Evolutionary conservation across 805 yeast species (phyloP), one percentile per base, ranked within the genome.

Genomic region (Teunomyces cretensis): DNA sequence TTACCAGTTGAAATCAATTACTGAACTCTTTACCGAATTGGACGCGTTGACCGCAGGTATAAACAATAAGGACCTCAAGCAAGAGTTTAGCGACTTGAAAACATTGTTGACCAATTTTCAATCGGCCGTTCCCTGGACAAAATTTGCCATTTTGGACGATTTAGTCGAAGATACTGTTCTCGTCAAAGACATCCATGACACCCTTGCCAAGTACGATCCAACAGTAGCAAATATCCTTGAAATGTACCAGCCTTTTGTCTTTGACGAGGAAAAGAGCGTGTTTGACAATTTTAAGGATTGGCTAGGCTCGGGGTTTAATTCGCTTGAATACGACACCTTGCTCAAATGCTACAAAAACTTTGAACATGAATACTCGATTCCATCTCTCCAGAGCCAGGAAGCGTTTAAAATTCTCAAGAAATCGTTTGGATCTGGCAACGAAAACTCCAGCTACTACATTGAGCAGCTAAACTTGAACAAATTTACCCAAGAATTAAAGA

Each of bases 401-500:
- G 38, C 13, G 8, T n/a, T 35, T 19, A 19, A 12, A 35, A 35
- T 35, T 8, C 27, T 35, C 11, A 19, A 35, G 15, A 13, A 11
- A 35, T 17, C 9, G 9, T 35, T 35, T 35, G 26, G 38, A 6
- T n/a, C 14, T 8, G n/a, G 13, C 6, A 22, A 22, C 13, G 38
- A 17, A 35, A 35, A 35, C 27, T 13, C 38, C 14, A 13, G 28
- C 11, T n/a, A 35, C 28, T 35, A 19, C 15, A 35, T 35, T 2
- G 58, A 56, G 19, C 45, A 51, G 22, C 46, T 56, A 39, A 47
- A 50, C 13, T 45, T 59, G 38, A 47, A 50, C 31, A 38, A 30
- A 4, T 57, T 47, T 39, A 43, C 41, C 8, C 39, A 44, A 6
- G 60, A 61, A 35, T 47, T 64, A 39, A 44, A 44, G 11, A 48